A percentile compares a stretch with the other conserved stretches of the same genome.
Evolutionary conservation across 371 early-diverging fungal genomes (phyloP).

Genomic region (Zancudomyces culisetae): DNA sequence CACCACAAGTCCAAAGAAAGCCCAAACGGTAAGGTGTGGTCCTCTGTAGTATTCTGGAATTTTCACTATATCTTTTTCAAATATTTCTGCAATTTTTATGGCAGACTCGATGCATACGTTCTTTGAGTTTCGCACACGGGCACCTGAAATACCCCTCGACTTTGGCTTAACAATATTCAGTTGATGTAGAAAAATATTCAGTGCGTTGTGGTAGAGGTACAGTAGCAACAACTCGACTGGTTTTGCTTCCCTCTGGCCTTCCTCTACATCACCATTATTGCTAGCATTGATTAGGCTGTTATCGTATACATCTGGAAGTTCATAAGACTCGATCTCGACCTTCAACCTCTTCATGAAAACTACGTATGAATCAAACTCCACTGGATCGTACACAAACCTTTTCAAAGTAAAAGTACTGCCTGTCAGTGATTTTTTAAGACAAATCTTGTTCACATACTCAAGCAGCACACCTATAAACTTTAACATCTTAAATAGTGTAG

Average conservation of each 20-base stretch:
- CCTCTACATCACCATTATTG: too few species aligned
- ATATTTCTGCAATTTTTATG: neutral
- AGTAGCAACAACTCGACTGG: neutral
- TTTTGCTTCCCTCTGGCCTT: neutral
- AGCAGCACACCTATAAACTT: neutral
- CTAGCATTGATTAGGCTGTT: too few species aligned
- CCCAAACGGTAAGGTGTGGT: neutral
- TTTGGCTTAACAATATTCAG: neutral
- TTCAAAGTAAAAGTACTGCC: neutral
- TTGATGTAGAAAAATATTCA: neutral
- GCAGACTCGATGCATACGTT: neutral
- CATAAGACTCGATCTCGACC: neutral
- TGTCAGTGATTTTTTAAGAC: neutral
- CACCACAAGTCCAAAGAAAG: neutral
- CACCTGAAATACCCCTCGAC: neutral
- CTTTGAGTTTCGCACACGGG: neutral
- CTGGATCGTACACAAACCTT: too few species aligned
- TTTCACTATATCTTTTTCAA: neutral
- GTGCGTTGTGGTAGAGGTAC: neutral
- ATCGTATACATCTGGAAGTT: neutral
- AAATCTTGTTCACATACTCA: neutral
- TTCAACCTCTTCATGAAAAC: neutral
- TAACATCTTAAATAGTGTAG: neutral
- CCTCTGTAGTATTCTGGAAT: neutral
- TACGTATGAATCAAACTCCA: neutral